Percentiles rank a stretch among this genome's conserved stretches.
phyloP scores from a whole-genome alignment of 768 basidiomycete genomes.

The Mycena haematopus region DNA sequence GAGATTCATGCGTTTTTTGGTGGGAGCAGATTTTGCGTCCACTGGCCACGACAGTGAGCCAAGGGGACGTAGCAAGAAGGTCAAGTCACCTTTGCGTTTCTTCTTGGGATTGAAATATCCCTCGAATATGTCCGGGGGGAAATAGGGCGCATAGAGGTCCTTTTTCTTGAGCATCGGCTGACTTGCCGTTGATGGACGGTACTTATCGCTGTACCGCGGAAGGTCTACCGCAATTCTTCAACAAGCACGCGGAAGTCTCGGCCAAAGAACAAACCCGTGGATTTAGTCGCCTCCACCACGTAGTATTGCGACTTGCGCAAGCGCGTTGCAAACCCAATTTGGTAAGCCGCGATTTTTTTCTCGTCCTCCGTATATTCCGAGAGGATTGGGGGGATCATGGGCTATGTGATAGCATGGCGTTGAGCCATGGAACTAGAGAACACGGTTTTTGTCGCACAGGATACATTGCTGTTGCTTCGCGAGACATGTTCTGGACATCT shows the following conservation, averaged over 20 bases:
- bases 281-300: slow-evolving; percentile 73
- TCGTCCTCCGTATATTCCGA: slow-evolving; percentile 72
- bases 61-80: neutral
- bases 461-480: slow-evolving; percentile 80
- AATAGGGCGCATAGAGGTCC: slow-evolving; percentile 77
- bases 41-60: slow-evolving; percentile 5
- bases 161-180: slow-evolving; percentile 74
- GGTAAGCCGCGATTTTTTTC: slow-evolving; percentile 66
- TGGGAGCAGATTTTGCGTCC: slow-evolving; percentile 38
- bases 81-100: slow-evolving; percentile 58
- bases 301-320: slow-evolving; percentile 77
- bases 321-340: slow-evolving; percentile 68
- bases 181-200: slow-evolving; percentile 63
- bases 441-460: slow-evolving; percentile 62
- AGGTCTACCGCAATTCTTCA: slow-evolving; percentile 55
- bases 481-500: slow-evolving; percentile 77
- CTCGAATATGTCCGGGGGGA: slow-evolving; percentile 78
- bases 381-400: slow-evolving; percentile 71
- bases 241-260: neutral
- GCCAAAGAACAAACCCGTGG: slow-evolving; percentile 50
- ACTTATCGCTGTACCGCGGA: slow-evolving; percentile 85
- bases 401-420: slow-evolving; percentile 48
- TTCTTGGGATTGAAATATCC: slow-evolving; percentile 80
- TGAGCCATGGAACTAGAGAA: slow-evolving; percentile 29
- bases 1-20: slow-evolving; percentile 59